Base-by-base conservation (phyloP, 768 basidiomycete genomes). In the Tylopilus sp. region DNA sequence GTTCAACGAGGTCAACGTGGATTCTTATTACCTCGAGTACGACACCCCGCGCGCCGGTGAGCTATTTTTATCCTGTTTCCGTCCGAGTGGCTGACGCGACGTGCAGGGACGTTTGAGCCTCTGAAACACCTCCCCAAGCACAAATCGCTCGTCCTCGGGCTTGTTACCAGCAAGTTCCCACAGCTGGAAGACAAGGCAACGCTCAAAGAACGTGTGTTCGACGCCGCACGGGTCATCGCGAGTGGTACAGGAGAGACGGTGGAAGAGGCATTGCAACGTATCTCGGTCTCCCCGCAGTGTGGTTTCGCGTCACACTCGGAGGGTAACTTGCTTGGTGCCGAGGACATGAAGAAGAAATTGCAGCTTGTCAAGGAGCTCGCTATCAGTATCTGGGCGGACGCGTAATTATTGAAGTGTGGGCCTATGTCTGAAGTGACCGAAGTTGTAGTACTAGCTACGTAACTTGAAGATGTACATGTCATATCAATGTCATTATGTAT, bases 221-320 rank as follows among this genome's bases (percentile, higher is more conserved):
- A 72, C 8, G 79, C 80, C 0, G 80, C 78, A 3, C 63, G 68
- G 30, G 63, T 70, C 43, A 66, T 79, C 22, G 75, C 79, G 1
- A 64, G 68, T 30, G 77, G 76, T 14, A 48, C 68, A 10, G 65
- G 66, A 36, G 65, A 69, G 64, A 68, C 71, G 6, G 56, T 67
- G 38, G 74, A 74, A 45, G 71, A 74, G 48, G 78, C 78, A 10
- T 2, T 60, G 33, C 33, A 55, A 41, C 74, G 73, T 50, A 69
- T 81, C 26, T 68, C 70, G 43, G 70, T 80, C 52, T 74, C 73
- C n/a, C 76, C 78, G 1, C 79, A 81, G 63, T 81, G 79, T 47
- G 80, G 79, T 12, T 80, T 79, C 55, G 77, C 78, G 16, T 73
- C 70, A 7, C 77, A 77, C 53, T 62, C 71, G 2, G 77, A 78